These are phyloP conservation scores for Adansonia madagascariensis DNA, from an alignment of 441 rosid genomes.

Conservation along the genomic window DNA sequence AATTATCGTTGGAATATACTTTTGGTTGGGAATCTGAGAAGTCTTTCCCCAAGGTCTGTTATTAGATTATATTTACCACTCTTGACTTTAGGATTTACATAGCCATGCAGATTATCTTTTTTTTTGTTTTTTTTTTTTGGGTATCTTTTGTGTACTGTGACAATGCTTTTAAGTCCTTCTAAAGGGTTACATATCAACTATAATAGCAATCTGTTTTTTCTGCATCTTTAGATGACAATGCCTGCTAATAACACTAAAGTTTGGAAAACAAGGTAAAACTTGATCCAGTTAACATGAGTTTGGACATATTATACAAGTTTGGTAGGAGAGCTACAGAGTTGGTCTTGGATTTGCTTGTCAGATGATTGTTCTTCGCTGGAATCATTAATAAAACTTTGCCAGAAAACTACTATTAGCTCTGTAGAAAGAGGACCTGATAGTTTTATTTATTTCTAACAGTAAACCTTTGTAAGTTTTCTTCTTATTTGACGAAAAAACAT, in stretches of 20 bases:
- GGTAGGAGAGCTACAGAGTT: neutral
- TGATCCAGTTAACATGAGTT: neutral
- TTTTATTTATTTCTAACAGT: neutral
- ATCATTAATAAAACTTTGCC: neutral
- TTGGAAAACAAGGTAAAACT: neutral
- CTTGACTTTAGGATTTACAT: neutral
- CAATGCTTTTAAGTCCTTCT: neutral
- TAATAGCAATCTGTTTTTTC: neutral
- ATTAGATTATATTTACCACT: constrained; percentile 3
- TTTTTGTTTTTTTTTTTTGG: neutral
- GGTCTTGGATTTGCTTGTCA: neutral
- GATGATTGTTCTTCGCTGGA: neutral
- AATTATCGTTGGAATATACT: constrained; percentile 40
- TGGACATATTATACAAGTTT: neutral
- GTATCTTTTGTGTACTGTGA: neutral
- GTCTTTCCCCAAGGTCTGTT: constrained; percentile 79
- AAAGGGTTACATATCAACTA: neutral
- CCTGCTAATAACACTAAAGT: neutral
- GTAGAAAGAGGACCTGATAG: neutral
- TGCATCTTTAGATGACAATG: neutral
- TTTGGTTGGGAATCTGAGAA: constrained; percentile 82
- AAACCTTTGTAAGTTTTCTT: no score
- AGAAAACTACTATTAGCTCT: neutral
- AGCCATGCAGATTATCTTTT: neutral
- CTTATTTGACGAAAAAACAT: neutral